These are phyloP conservation scores for Rhizopus sp. DNA, from an alignment of 371 early-diverging fungal species.

Conservation along the genomic window DNA sequence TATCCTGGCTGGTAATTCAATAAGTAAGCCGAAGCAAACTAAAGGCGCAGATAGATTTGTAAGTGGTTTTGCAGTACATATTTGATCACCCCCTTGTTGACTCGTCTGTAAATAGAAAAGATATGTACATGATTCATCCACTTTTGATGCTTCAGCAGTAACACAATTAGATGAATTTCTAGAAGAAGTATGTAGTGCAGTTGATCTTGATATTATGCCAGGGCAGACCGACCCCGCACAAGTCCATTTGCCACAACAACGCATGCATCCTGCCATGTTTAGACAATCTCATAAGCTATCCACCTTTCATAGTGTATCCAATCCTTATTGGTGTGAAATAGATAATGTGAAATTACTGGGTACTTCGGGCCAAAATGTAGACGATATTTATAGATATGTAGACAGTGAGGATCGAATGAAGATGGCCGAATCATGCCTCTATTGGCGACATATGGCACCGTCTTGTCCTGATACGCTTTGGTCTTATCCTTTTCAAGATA, in stretches of 20 bases:
- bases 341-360: conserved; percentile 73
- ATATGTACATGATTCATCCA: conserved; percentile 56
- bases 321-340: conserved; percentile 74
- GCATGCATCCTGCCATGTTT: conserved; percentile 74
- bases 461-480: conserved; percentile 93
- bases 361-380: conserved; percentile 84
- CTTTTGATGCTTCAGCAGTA: conserved; percentile 47
- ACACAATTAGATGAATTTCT: conserved; percentile 58
- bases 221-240: conserved; percentile 82
- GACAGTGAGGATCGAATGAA: conserved; percentile 57
- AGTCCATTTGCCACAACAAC: conserved; percentile 83
- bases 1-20: conserved; percentile 78
- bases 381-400: conserved; percentile 77
- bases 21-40: conserved; percentile 40
- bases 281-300: conserved; percentile 53
- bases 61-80: conserved; percentile 1
- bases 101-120: conserved; percentile 35
- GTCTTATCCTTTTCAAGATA: conserved; percentile 84
- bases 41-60: conserved; percentile 38
- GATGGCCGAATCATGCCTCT: conserved; percentile 70
- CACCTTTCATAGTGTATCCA: conserved; percentile 71
- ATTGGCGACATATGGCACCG: conserved; percentile 88
- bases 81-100: not conserved
- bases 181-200: conserved; percentile 58
- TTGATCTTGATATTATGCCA: conserved; percentile 84